A percentile compares a stretch with the other conserved stretches of the same genome.
Evolutionary conservation across 345 rosid genomes (phyloP).

Genomic region (Gossypium anomalum): DNA sequence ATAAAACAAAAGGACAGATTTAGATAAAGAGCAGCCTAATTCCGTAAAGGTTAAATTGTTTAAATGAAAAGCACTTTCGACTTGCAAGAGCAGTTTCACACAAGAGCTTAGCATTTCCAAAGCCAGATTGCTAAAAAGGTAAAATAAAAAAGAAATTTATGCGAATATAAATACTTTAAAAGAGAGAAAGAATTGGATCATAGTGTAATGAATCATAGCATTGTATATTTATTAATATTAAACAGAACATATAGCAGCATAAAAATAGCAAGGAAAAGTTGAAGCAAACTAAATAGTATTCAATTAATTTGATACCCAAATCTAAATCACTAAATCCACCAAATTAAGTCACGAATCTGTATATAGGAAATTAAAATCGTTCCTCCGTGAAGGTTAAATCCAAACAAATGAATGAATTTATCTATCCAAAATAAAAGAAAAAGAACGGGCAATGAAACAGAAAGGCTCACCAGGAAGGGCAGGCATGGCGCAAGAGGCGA

Average conservation of each 20-base stretch:
- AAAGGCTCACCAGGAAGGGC: slow-evolving; percentile 81
- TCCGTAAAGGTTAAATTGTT: background rate
- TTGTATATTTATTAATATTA: background rate
- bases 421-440: background rate
- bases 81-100: background rate
- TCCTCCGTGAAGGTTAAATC: background rate
- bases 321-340: background rate
- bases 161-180: background rate
- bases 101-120: background rate
- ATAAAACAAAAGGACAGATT: background rate
- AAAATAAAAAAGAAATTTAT: background rate
- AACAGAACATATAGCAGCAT: background rate
- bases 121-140: background rate
- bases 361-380: background rate
- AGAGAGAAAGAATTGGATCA: background rate
- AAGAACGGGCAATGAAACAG: background rate
- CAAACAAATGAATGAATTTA: background rate
- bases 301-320: background rate
- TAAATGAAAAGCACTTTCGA: background rate
- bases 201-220: background rate
- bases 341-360: background rate
- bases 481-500: slow-evolving; percentile 99
- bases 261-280: background rate
- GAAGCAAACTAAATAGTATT: background rate
- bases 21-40: background rate